These are phyloP conservation scores for Fraxinus sp. DNA, from an alignment of 305 asterid species.

Conservation along the genomic window DNA sequence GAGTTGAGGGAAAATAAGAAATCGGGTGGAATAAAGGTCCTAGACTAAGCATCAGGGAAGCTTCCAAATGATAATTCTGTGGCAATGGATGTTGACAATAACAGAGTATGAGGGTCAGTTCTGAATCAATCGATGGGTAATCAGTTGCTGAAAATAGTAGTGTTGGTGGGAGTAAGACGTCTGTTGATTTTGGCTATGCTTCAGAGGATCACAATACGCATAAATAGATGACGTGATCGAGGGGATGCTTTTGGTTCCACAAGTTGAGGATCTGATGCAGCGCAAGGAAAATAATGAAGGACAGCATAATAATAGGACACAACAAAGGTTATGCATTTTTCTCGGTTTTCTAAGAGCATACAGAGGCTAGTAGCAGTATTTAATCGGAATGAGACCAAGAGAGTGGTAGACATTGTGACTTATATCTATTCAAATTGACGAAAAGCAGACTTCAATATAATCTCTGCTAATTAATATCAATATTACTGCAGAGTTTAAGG, in stretches of 20 bases:
- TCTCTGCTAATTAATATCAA: too few species aligned
- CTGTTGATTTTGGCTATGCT: too few species aligned
- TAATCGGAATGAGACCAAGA: background rate
- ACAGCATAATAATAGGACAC: constrained; percentile 17
- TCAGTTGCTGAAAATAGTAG: constrained; percentile 20
- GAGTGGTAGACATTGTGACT: background rate
- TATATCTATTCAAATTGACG: background rate
- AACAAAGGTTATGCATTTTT: constrained; percentile 14
- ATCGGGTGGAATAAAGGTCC: constrained; percentile 16
- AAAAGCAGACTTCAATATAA: too few species aligned
- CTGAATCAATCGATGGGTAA: constrained; percentile 17
- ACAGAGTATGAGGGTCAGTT: constrained; percentile 7
- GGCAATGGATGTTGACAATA: constrained; percentile 47
- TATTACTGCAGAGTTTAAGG: too few species aligned
- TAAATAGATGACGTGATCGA: too few species aligned
- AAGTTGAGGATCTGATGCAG: too few species aligned
- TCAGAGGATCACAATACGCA: too few species aligned
- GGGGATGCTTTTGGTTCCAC: background rate
- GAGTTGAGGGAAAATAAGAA: constrained; percentile 51
- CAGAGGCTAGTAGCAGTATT: background rate
- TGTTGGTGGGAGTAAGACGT: background rate
- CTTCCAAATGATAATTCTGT: constrained; percentile 21
- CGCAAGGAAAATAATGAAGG: constrained; percentile 10
- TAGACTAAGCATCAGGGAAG: constrained; percentile 12
- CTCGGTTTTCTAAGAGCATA: background rate